These are phyloP conservation scores for Spencermartinsiella europaea DNA, from an alignment of 805 yeast genomes.

Conservation along the genomic window DNA sequence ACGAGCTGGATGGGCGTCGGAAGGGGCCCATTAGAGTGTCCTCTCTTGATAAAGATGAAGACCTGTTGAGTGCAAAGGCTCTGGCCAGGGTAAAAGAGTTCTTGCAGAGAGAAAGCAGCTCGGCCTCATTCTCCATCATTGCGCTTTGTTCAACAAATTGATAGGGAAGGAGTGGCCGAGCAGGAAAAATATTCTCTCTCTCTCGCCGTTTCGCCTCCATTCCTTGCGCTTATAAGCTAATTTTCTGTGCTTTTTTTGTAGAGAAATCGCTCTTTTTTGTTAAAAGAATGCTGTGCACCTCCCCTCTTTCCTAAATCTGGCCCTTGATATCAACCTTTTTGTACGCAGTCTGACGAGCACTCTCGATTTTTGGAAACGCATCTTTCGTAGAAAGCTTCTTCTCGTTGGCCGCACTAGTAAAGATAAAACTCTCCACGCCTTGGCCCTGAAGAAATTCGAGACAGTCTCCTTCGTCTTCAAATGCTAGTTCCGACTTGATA, in stretches of 20 bases:
- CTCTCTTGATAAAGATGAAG: slow-evolving; percentile 36
- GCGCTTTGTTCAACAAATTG: no score
- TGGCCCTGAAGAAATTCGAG: slow-evolving; percentile 39
- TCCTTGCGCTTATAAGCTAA: no score
- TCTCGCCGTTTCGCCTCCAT: no score
- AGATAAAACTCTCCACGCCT: slow-evolving; percentile 34
- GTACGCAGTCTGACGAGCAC: slow-evolving; percentile 36
- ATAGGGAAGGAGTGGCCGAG: neutral
- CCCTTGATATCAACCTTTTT: slow-evolving; percentile 85
- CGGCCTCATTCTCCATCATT: slow-evolving; percentile 61
- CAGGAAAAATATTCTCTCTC: no score
- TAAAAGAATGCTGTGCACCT: no score
- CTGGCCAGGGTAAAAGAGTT: slow-evolving; percentile 57
- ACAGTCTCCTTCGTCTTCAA: slow-evolving; percentile 37
- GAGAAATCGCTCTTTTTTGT: no score
- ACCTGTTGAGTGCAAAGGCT: slow-evolving; percentile 50
- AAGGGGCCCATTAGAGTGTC: slow-evolving; percentile 68
- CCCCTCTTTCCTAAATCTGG: slow-evolving; percentile 54
- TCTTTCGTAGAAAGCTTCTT: slow-evolving; percentile 24
- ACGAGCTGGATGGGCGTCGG: slow-evolving; percentile 87
- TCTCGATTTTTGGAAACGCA: slow-evolving; percentile 32
- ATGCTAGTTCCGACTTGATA: slow-evolving; percentile 29
- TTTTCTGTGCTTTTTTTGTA: no score
- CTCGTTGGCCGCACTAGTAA: slow-evolving; percentile 9
- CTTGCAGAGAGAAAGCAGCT: slow-evolving; percentile 42